Conservation (phyloP, 2,329 filamentous ascomycete species). For the Fusarium pseudonygamai region DNA sequence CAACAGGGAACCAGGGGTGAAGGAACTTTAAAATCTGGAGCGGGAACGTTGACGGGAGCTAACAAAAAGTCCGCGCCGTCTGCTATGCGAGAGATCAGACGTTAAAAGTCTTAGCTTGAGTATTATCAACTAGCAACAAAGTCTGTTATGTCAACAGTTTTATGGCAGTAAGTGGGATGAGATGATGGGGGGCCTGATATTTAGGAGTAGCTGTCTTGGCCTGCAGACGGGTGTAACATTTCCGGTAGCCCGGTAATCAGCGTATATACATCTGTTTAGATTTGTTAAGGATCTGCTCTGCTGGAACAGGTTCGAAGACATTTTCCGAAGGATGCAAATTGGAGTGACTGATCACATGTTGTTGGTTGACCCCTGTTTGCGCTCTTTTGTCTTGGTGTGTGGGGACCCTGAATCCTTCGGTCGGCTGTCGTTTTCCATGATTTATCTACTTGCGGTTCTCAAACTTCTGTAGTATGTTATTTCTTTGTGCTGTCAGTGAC, state of each 20-base stretch:
- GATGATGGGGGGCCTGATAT: neutral
- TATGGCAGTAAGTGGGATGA: neutral
- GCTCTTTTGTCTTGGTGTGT: neutral
- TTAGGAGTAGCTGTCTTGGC: neutral
- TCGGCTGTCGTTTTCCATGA: neutral
- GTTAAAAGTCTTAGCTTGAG: neutral
- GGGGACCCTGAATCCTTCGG: neutral
- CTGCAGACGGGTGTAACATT: neutral
- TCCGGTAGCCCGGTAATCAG: neutral
- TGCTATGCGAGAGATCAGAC: neutral
- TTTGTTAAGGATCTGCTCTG: neutral
- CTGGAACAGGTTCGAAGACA: fast-evolving
- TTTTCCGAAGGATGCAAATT: neutral
- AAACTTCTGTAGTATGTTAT: no score
- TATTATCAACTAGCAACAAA: neutral
- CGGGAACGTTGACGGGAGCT: neutral
- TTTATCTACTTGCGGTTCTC: no score
- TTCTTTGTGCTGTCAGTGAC: no score
- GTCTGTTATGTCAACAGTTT: neutral
- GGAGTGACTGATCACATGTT: neutral
- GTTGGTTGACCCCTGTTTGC: neutral
- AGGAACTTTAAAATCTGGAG: neutral
- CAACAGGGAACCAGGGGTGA: neutral
- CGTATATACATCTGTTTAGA: neutral
- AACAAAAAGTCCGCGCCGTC: neutral